phyloP scores from a whole-genome alignment of 2,329 filamentous ascomycete genomes.

The Pseudogymnoascus sp. region DNA sequence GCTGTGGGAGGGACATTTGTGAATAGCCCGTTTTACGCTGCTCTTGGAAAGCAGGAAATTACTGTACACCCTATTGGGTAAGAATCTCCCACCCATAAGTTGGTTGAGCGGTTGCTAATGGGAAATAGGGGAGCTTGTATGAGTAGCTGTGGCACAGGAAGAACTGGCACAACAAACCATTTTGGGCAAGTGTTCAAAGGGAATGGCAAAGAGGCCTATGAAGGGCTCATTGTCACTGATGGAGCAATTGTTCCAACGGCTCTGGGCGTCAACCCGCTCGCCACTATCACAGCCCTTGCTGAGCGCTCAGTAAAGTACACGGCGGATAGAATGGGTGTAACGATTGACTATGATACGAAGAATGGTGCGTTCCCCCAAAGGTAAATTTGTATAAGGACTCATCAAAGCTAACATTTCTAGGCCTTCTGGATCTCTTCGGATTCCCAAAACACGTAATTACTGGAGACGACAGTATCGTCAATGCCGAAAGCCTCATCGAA shows the following conservation, averaged over 20 bases:
- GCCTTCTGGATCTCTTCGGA: constrained; percentile 46
- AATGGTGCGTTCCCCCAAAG: constrained; percentile 17
- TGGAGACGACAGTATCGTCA: constrained; percentile 33
- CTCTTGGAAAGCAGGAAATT: constrained; percentile 48
- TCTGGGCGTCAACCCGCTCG: constrained; percentile 58
- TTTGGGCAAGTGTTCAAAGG: constrained; percentile 52
- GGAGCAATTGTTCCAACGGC: constrained; percentile 53
- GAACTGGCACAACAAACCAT: constrained; percentile 53
- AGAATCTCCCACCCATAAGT: constrained; percentile 17
- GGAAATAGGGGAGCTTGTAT: constrained; percentile 52
- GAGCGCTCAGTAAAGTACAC: constrained; percentile 53
- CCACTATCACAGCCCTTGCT: constrained; percentile 61
- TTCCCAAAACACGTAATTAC: constrained; percentile 33
- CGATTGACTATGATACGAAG: constrained; percentile 40
- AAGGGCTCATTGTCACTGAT: constrained; percentile 55
- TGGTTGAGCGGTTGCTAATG: constrained; percentile 15
- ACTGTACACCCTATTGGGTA: constrained; percentile 60
- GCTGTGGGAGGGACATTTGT: constrained; percentile 53
- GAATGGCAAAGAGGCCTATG: constrained; percentile 40
- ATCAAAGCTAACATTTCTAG: constrained; percentile 15
- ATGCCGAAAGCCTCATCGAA: constrained; percentile 34
- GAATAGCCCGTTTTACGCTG: constrained; percentile 49
- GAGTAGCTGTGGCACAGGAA: constrained; percentile 49
- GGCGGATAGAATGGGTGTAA: constrained; percentile 34
- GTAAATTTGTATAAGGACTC: not conserved